Conservation (phyloP, 2,329 filamentous ascomycete species). For the Nigrospora osmanthi region DNA sequence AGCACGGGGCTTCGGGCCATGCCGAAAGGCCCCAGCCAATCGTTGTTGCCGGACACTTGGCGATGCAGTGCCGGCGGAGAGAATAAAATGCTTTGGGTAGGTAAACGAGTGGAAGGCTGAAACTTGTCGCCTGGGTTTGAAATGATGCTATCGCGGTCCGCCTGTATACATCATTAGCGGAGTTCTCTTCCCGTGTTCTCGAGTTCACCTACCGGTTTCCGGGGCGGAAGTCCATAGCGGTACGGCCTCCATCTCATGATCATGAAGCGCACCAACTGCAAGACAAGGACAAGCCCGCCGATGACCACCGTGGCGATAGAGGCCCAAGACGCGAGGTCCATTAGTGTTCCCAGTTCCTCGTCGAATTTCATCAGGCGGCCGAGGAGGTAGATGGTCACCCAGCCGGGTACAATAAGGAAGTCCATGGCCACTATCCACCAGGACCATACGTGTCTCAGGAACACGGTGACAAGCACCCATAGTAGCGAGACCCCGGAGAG, state of each 20-base stretch:
- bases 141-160: background rate
- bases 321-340: background rate
- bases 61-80: background rate
- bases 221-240: background rate
- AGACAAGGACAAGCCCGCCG: background rate
- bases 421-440: slow-evolving; percentile 2
- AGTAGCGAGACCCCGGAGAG: background rate
- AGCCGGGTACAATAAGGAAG: background rate
- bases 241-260: background rate
- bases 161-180: background rate
- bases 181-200: no score
- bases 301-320: background rate
- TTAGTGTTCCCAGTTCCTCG: background rate
- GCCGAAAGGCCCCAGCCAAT: no score
- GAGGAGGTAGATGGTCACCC: background rate
- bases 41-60: background rate
- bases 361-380: background rate
- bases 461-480: background rate
- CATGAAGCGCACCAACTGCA: background rate
- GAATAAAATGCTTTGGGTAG: slow-evolving; percentile 1
- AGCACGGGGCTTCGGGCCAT: no score
- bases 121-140: background rate
- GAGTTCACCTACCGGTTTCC: background rate
- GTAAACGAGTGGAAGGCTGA: background rate
- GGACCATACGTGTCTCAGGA: background rate